Conservation (phyloP, 2,329 filamentous ascomycete species). For the Aspergillus nomiae region DNA sequence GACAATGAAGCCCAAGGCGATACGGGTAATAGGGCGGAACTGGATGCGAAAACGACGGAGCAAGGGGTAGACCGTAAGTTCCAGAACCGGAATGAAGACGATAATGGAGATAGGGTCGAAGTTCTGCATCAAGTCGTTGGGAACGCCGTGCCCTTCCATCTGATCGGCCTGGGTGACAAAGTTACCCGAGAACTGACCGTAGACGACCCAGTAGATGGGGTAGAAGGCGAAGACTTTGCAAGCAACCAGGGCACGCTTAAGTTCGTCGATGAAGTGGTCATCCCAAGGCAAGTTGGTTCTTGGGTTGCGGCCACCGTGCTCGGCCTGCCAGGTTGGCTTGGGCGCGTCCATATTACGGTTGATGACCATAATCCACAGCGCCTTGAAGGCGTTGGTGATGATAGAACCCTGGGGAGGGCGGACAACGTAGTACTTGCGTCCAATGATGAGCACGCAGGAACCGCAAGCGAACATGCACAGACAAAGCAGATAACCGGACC, state of each 20-base stretch:
- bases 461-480: constrained; percentile 66
- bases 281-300: constrained; percentile 58
- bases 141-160: constrained; percentile 68
- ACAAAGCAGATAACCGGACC: constrained; percentile 64
- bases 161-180: constrained; percentile 65
- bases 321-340: constrained; percentile 66
- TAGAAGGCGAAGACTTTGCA: constrained; percentile 74
- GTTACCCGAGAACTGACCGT: constrained; percentile 69
- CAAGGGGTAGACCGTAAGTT: constrained; percentile 68
- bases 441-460: constrained; percentile 55
- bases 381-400: constrained; percentile 67
- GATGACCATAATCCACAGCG: constrained; percentile 57
- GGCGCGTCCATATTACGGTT: constrained; percentile 61
- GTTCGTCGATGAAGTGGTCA: constrained; percentile 70
- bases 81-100: constrained; percentile 72
- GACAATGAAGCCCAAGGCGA: constrained; percentile 69
- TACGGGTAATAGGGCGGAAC: constrained; percentile 76
- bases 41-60: constrained; percentile 64
- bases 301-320: constrained; percentile 40
- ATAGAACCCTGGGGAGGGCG: constrained; percentile 62
- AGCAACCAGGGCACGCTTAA: constrained; percentile 66
- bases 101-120: constrained; percentile 75
- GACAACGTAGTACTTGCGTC: constrained; percentile 49
- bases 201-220: constrained; percentile 69
- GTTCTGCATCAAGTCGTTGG: constrained; percentile 77